Conservation (phyloP, 2,329 filamentous ascomycete species). For the Fusarium mexicanum region DNA sequence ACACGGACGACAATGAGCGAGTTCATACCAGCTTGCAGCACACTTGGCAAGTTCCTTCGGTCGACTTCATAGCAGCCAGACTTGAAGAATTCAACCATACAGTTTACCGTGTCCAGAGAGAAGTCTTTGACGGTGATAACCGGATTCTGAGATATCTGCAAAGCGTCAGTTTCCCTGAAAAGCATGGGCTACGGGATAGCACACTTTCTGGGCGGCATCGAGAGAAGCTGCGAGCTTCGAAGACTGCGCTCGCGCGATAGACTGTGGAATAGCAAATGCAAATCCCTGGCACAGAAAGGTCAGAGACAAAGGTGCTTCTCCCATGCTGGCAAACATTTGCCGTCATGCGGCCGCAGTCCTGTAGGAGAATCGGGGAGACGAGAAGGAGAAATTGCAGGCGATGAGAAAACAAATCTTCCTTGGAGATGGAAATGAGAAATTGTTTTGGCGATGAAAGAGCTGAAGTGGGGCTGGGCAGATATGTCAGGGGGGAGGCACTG, state of each 20-base stretch:
- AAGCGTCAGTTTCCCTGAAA: neutral
- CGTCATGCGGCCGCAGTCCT: neutral
- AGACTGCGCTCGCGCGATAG: neutral
- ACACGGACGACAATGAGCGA: neutral
- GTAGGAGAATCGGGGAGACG: neutral
- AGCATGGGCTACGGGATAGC: neutral
- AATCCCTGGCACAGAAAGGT: neutral
- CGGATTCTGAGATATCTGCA: neutral
- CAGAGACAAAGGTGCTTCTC: neutral
- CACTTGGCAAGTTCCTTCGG: neutral
- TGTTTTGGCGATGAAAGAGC: neutral
- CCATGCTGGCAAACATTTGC: neutral
- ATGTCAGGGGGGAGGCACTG: neutral
- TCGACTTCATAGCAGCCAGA: neutral
- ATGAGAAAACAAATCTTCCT: neutral
- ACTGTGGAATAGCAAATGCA: neutral
- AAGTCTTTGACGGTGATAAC: neutral
- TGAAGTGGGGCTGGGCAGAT: neutral
- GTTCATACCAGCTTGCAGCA: neutral
- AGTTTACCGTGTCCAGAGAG: neutral
- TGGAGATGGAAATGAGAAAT: neutral
- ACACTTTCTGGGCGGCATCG: neutral
- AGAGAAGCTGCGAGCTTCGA: neutral
- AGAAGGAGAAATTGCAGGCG: neutral
- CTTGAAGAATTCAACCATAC: neutral